Conservation (phyloP, 192 early-diverging fungal genomes). For the Coemansia sp. region DNA sequence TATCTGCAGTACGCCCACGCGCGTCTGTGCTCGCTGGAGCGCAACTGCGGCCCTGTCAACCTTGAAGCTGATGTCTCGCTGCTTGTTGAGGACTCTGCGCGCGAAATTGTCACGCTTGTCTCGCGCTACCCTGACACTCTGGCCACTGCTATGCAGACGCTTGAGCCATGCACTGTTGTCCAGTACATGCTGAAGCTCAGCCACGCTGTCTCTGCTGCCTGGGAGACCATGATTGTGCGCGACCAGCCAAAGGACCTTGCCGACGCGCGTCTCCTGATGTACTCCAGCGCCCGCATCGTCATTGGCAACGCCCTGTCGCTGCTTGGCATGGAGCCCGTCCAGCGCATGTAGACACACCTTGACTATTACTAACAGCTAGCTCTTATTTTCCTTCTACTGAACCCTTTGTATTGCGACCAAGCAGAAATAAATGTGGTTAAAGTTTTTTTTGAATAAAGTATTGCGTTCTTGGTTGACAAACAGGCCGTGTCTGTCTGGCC, state of each 20-base stretch:
- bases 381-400: not conserved
- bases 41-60: constrained; percentile 67
- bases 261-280: constrained; percentile 86
- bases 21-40: constrained; percentile 93
- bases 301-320: constrained; percentile 84
- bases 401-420: too few relatives aligned
- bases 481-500: too few relatives aligned
- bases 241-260: constrained; percentile 72
- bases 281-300: constrained; percentile 77
- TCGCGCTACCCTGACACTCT: constrained; percentile 87
- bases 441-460: too few relatives aligned
- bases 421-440: too few relatives aligned
- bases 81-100: constrained; percentile 68
- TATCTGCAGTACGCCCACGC: constrained; percentile 99
- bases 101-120: constrained; percentile 73
- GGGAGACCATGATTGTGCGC: constrained; percentile 76
- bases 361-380: not conserved
- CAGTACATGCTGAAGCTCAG: constrained; percentile 81
- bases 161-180: constrained; percentile 87
- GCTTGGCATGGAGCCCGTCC: constrained; percentile 79
- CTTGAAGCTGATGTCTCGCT: constrained; percentile 66
- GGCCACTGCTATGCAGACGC: constrained; percentile 58
- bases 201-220: constrained; percentile 76
- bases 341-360: constrained; percentile 75
- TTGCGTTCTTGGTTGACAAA: too few relatives aligned